Evolutionary conservation across 2,329 filamentous ascomycete genomes (phyloP), one percentile per base, ranked within the genome.

Genomic region (Botrytis elliptica): DNA sequence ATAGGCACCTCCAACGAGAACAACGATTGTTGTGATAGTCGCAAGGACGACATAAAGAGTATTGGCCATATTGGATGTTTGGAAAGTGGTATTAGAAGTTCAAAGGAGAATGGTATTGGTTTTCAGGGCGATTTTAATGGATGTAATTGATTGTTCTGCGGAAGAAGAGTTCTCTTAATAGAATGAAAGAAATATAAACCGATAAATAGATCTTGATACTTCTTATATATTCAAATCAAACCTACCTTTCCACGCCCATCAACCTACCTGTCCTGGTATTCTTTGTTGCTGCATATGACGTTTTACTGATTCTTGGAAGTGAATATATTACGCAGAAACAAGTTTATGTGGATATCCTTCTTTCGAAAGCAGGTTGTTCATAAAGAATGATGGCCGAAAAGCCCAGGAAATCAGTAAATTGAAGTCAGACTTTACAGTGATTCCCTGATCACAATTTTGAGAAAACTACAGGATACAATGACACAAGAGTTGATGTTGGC

Each of bases 1-100:
- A 77, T 84, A 84, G 22, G 82, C 83, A 33, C 79, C 77, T 33
- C 75, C 80, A 70, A 82, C 79, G 20, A 79, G 79, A 14, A 79
- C 79, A 20, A 79, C 79, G 55, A 83, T 72, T 60, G 83, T 59
- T 42, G 80, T 78, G 57, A 82, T 74, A 36, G 81, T 62, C 66
- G 80, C 71, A 46, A 80, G 77, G 65, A 82, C 76, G 73, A 82
- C 75, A 71, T 81, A 40, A 67, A 81, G 75, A 6, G 74, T 73
- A 72, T 73, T 73, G 52, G 62, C 36, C 70, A 71, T 71, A 3
- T 65, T 71, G 25, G 18, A n/a, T 22, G 44, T 12, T 38, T 66
- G 22, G 22, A 49, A 55, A 29, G 52, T n/a, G 52, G 12, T 55
- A 25, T 52, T 38, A 22, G 33, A 49, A 55, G 46, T 33, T n/a